phyloP scores from a whole-genome alignment of 1,284 basidiomycete genomes.

The Inonotus obliquus region DNA sequence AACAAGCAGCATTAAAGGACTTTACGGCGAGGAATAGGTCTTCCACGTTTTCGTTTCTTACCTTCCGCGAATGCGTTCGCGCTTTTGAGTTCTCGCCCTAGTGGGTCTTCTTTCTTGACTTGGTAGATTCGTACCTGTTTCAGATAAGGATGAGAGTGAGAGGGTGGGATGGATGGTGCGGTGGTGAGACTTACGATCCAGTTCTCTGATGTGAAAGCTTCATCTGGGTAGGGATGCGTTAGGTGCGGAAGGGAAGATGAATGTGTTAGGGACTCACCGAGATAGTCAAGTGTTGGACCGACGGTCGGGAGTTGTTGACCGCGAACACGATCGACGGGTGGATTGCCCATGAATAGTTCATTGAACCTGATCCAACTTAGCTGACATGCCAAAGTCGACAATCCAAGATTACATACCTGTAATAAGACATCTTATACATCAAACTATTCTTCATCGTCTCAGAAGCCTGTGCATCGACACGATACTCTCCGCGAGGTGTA shows the following conservation, averaged over 20 bases:
- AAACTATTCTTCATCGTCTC: constrained; percentile 92
- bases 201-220: constrained; percentile 96
- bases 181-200: constrained; percentile 74
- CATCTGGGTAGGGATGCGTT: constrained; percentile 47
- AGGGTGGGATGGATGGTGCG: too few species aligned
- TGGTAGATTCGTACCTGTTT: constrained; percentile 87
- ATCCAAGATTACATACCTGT: constrained; percentile 52
- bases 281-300: constrained; percentile 82
- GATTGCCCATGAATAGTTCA: constrained; percentile 78
- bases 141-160: background rate
- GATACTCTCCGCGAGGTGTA: constrained; percentile 91
- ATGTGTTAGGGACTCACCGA: constrained; percentile 49
- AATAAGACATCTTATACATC: constrained; percentile 99
- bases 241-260: background rate
- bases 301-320: constrained; percentile 71
- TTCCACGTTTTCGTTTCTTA: constrained; percentile 79
- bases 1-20: constrained; percentile 32
- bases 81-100: constrained; percentile 84
- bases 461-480: constrained; percentile 84
- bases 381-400: background rate
- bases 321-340: constrained; percentile 79
- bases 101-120: constrained; percentile 91
- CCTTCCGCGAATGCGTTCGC: constrained; percentile 84
- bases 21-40: constrained; percentile 56
- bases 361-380: constrained; percentile 56